A percentile compares a stretch with the other conserved stretches of the same genome.
phyloP scores from a whole-genome alignment of 176 grass and related monocot species.

The Musa troglodytarum region DNA sequence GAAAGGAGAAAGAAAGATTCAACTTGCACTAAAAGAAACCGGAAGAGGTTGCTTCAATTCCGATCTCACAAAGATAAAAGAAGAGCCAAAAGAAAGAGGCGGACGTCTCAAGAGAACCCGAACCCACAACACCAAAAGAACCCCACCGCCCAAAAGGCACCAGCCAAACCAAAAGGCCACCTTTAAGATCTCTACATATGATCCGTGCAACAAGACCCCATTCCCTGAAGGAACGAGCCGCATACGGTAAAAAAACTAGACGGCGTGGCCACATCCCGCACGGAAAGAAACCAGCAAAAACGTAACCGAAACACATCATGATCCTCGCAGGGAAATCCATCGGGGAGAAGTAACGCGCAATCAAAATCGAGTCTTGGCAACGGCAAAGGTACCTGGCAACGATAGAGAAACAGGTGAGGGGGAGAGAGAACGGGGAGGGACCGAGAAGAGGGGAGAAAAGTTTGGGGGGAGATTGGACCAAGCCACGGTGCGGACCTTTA shows the following conservation, averaged over 20 bases:
- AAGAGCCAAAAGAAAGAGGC: not conserved
- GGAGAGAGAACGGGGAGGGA: not conserved
- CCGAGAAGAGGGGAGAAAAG: not conserved
- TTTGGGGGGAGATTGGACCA: not conserved
- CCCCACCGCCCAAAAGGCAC: not conserved
- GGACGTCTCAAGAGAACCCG: not conserved
- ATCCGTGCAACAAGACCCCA: not conserved
- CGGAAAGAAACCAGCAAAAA: not conserved
- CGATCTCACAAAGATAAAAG: not conserved
- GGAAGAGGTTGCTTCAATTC: not conserved
- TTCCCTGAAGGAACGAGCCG: too few relatives aligned
- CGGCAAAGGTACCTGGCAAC: not conserved
- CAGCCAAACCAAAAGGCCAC: not conserved
- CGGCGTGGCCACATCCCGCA: not conserved
- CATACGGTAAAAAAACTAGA: not conserved
- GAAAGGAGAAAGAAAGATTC: not conserved
- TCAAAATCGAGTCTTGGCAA: constrained; percentile 4
- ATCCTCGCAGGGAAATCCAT: not conserved
- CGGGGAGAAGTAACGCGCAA: not conserved
- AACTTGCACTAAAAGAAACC: not conserved
- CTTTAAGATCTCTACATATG: not conserved
- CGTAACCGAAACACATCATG: not conserved
- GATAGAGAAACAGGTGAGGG: not conserved
- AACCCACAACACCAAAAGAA: not conserved
- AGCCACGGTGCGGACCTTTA: not conserved